phyloP scores from a whole-genome alignment of 169 alveolate genomes.

The Cryptosporidium viatorum region DNA sequence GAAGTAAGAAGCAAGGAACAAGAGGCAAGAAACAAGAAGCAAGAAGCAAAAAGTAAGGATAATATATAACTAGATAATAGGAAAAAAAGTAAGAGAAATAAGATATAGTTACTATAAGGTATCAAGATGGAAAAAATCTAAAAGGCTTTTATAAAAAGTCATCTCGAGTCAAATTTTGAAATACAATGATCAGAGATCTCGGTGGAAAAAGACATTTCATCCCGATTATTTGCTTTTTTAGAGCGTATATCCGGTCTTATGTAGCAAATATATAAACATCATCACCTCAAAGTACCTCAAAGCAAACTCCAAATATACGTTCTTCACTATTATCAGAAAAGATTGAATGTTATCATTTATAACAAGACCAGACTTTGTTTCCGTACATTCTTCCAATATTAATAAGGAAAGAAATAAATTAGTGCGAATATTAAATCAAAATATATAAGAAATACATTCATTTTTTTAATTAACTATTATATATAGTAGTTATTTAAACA shows the following conservation, averaged over 20 bases:
- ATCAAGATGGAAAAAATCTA: neutral
- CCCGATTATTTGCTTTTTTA: constrained; percentile 1
- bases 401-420: constrained; percentile 56
- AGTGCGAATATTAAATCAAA: neutral
- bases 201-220: constrained; percentile 59
- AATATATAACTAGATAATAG: too few relatives aligned
- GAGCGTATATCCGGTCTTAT: constrained; percentile 10
- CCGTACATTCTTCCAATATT: neutral
- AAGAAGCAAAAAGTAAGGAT: neutral
- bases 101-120: neutral
- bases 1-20: too few relatives aligned
- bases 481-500: constrained; percentile 13
- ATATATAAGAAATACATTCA: neutral
- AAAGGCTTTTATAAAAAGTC: neutral
- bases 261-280: constrained; percentile 40
- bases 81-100: too few relatives aligned
- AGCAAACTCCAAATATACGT: neutral
- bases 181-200: constrained; percentile 71
- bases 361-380: neutral
- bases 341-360: too few relatives aligned
- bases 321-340: too few relatives aligned
- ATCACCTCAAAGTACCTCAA: constrained; percentile 35
- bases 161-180: neutral
- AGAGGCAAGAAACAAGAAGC: too few relatives aligned
- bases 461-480: neutral